Conservation (phyloP, 805 yeast species). For the Yarrowia bubula region DNA sequence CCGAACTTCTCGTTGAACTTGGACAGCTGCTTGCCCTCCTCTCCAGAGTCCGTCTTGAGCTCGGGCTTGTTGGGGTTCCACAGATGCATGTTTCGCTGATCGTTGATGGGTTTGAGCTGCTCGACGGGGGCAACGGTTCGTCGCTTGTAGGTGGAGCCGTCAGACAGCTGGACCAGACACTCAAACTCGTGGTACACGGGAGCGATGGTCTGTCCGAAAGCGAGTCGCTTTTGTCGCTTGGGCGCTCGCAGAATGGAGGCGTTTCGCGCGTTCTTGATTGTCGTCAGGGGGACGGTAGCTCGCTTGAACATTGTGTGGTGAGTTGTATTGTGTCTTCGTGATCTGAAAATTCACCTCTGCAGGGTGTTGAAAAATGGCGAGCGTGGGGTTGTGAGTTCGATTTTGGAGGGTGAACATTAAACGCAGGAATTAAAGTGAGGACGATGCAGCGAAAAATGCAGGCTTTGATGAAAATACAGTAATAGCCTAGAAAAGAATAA, state of each 20-base stretch:
- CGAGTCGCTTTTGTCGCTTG: constrained; percentile 35
- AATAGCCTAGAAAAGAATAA: too few species aligned
- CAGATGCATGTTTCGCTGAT: constrained; percentile 78
- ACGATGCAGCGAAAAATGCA: too few species aligned
- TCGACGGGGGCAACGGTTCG: constrained; percentile 84
- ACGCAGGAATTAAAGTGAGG: too few species aligned
- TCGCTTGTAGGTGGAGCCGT: constrained; percentile 85
- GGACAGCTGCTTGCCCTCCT: constrained; percentile 71
- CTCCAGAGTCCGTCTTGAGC: constrained; percentile 69
- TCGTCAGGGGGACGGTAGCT: constrained; percentile 25
- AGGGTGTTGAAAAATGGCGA: background rate
- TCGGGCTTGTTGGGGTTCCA: constrained; percentile 91
- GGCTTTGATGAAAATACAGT: too few species aligned
- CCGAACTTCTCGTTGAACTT: constrained; percentile 41
- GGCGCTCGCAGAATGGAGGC: constrained; percentile 24
- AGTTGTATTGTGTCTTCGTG: background rate
- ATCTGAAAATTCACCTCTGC: constrained; percentile 11
- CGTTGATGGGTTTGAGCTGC: constrained; percentile 80
- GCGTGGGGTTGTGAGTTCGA: background rate
- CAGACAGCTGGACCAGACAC: constrained; percentile 83
- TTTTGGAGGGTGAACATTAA: background rate
- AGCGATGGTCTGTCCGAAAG: constrained; percentile 82
- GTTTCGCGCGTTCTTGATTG: constrained; percentile 22
- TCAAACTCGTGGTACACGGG: constrained; percentile 90
- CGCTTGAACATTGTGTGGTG: constrained; percentile 24